A percentile compares a stretch with the other conserved stretches of the same genome.
Evolutionary conservation across 768 basidiomycete species (phyloP).

Genomic region (Mycena galericulata): DNA sequence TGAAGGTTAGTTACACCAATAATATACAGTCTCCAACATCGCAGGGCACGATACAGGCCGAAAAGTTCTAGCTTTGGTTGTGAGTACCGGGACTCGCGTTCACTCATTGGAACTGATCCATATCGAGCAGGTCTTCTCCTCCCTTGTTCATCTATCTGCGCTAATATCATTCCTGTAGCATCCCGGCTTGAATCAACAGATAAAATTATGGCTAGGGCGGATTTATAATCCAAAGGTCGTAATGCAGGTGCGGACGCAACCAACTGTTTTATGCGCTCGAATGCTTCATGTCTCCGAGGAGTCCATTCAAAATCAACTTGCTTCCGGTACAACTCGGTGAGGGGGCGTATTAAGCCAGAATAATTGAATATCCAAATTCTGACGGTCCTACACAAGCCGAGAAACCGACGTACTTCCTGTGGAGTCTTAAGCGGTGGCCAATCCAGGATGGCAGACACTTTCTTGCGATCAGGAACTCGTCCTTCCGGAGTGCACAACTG

Average conservation of each 20-base stretch:
- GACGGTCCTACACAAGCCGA: constrained; percentile 40
- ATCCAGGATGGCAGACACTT: constrained; percentile 41
- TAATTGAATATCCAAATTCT: constrained; percentile 39
- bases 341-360: constrained; percentile 27
- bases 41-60: too few species aligned
- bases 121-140: constrained; percentile 39
- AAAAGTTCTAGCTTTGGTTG: too few species aligned
- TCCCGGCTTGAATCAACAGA: constrained; percentile 50
- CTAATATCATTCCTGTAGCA: constrained; percentile 46
- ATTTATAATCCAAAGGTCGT: constrained; percentile 46
- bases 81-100: too few species aligned
- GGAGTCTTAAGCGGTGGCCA: constrained; percentile 32
- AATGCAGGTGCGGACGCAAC: constrained; percentile 38
- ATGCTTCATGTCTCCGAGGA: constrained; percentile 37
- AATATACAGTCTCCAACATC: too few species aligned
- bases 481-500: too few species aligned
- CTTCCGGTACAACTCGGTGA: constrained; percentile 33
- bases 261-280: constrained; percentile 30
- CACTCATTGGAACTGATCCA: too few species aligned
- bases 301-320: constrained; percentile 44
- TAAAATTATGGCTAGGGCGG: constrained; percentile 39
- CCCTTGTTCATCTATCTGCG: constrained; percentile 44
- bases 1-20: too few species aligned
- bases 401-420: constrained; percentile 37
- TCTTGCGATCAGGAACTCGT: constrained; percentile 38